Evolutionary conservation across 2,329 filamentous ascomycete species (phyloP).

Genomic region (Zopfia rhizophila): DNA sequence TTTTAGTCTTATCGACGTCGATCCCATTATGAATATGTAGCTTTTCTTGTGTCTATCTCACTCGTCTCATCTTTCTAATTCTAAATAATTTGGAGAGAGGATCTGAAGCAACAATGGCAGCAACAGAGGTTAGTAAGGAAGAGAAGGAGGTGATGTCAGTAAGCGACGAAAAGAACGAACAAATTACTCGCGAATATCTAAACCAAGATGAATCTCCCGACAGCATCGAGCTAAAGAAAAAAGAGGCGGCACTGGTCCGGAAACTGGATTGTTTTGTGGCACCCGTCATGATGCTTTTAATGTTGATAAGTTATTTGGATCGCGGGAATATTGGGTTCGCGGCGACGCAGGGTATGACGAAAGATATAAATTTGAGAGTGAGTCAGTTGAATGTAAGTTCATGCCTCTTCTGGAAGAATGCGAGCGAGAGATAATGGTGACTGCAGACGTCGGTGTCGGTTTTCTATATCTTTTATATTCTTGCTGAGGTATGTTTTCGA

Average conservation of each 20-base stretch:
- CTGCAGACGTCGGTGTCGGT: conserved; percentile 44
- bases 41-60: too few relatives aligned
- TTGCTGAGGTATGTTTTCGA: conserved; percentile 37
- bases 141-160: conserved; percentile 16
- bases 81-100: too few relatives aligned
- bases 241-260: conserved; percentile 38
- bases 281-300: conserved; percentile 49
- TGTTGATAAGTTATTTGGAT: conserved; percentile 48
- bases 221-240: conserved; percentile 27
- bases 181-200: conserved; percentile 29
- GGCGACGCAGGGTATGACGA: conserved; percentile 46
- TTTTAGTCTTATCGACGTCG: too few relatives aligned
- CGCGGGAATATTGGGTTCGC: conserved; percentile 49
- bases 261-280: conserved; percentile 47
- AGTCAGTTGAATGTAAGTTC: conserved; percentile 38
- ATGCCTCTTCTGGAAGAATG: not conserved
- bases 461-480: conserved; percentile 50
- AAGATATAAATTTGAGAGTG: conserved; percentile 37
- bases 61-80: too few relatives aligned
- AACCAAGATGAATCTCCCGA: conserved; percentile 31
- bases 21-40: too few relatives aligned
- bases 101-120: too few relatives aligned
- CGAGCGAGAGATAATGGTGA: not conserved
- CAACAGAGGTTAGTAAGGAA: too few relatives aligned
- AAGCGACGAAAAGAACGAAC: conserved; percentile 25